phyloP scores from a whole-genome alignment of 169 alveolate genomes.

The Plasmodium knowlesi region DNA sequence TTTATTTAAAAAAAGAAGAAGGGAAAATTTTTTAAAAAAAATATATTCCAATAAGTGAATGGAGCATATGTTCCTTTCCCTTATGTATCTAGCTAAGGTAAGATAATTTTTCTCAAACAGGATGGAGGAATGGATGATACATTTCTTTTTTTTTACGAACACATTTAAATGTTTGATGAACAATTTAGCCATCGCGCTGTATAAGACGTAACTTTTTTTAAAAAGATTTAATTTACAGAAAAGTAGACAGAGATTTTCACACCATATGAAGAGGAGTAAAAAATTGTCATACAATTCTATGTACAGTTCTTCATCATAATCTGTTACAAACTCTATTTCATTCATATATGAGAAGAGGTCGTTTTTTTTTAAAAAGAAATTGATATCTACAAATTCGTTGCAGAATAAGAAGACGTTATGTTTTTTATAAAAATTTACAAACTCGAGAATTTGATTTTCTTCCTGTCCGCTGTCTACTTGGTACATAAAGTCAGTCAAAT shows the following conservation, averaged over 20 bases:
- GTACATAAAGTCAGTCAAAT: neutral
- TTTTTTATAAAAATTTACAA: conserved; percentile 47
- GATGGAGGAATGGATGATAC: conserved; percentile 57
- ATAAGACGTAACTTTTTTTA: conserved; percentile 45
- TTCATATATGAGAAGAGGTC: conserved; percentile 24
- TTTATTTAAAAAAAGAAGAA: conserved; percentile 58
- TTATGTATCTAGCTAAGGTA: conserved; percentile 62
- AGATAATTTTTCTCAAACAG: conserved; percentile 65
- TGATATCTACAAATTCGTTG: conserved; percentile 39
- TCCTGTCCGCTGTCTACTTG: neutral
- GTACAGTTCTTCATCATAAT: conserved; percentile 63
- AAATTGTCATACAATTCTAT: conserved; percentile 52
- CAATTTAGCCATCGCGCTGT: conserved; percentile 31
- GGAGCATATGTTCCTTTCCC: conserved; percentile 68
- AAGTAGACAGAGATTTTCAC: conserved; percentile 36
- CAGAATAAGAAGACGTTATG: conserved; percentile 60
- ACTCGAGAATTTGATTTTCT: neutral
- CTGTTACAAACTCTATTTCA: conserved; percentile 28
- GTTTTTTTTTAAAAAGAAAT: conserved; percentile 37
- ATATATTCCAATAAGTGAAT: conserved; percentile 65
- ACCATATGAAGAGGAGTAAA: conserved; percentile 62
- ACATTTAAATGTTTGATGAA: conserved; percentile 46
- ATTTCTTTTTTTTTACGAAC: conserved; percentile 62
- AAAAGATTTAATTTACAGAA: conserved; percentile 42
- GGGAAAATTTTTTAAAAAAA: conserved; percentile 62